Conservation (phyloP, 2,329 filamentous ascomycete genomes). For the Simplicillium aogashimaense region DNA sequence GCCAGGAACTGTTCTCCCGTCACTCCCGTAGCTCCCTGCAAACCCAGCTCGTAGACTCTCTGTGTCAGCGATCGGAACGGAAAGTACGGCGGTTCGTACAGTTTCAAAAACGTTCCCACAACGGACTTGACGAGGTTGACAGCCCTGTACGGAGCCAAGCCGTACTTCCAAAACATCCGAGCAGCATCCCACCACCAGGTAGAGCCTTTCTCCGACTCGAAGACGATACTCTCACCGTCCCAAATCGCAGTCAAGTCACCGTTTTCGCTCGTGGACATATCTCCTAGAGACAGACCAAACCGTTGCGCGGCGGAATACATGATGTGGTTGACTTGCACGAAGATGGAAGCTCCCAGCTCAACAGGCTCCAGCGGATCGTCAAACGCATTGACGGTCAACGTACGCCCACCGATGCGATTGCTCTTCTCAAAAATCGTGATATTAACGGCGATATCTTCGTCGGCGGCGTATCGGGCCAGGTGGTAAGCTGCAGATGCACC, state of each 20-base stretch:
- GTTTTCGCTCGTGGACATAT: conserved; percentile 31
- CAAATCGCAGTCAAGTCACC: conserved; percentile 65
- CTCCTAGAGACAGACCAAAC: conserved; percentile 57
- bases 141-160: conserved; percentile 64
- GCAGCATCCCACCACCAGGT: conserved; percentile 71
- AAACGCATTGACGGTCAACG: conserved; percentile 73
- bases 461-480: conserved; percentile 59
- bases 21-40: conserved; percentile 54
- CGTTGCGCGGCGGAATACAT: conserved; percentile 61
- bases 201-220: conserved; percentile 46
- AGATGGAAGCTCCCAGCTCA: conserved; percentile 87
- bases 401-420: conserved; percentile 70
- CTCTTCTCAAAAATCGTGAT: conserved; percentile 84
- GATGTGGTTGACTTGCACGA: conserved; percentile 76
- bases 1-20: conserved; percentile 67
- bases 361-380: conserved; percentile 57
- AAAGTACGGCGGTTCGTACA: conserved; percentile 77
- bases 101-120: conserved; percentile 61
- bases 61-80: conserved; percentile 72
- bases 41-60: conserved; percentile 54
- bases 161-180: conserved; percentile 80
- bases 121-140: conserved; percentile 62
- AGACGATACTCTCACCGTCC: conserved; percentile 70
- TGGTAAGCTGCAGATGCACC: conserved; percentile 84
- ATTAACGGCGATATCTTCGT: conserved; percentile 53